Percentiles rank a stretch among this genome's conserved stretches.
Evolutionary conservation across 116 monocot genomes (phyloP).

Genomic region (Dioscorea cayenensis): DNA sequence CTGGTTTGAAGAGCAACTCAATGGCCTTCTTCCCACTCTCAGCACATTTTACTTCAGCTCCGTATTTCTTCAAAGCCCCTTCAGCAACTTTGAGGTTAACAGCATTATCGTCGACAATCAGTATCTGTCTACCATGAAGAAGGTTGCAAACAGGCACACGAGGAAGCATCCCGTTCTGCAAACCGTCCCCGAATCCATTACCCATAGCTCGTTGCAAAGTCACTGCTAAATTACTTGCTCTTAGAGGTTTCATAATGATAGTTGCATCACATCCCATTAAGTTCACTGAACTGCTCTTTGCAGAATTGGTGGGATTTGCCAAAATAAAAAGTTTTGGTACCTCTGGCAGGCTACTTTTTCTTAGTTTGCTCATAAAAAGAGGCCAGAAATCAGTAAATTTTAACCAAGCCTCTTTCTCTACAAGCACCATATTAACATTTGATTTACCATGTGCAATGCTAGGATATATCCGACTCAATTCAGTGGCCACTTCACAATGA

Average conservation of each 20-base stretch:
- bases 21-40: conserved; percentile 86
- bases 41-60: conserved; percentile 76
- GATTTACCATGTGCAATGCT: conserved; percentile 20
- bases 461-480: conserved; percentile 36
- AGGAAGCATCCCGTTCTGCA: conserved; percentile 36
- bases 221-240: conserved; percentile 72
- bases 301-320: conserved; percentile 49
- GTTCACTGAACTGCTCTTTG: conserved; percentile 31
- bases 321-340: conserved; percentile 69
- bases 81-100: conserved; percentile 94
- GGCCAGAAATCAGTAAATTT: conserved; percentile 34
- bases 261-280: conserved; percentile 31
- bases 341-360: conserved; percentile 16
- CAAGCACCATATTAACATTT: conserved; percentile 52
- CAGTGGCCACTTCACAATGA: conserved; percentile 30
- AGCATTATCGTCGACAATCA: conserved; percentile 92
- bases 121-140: conserved; percentile 69
- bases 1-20: conserved; percentile 55
- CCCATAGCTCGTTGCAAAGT: conserved; percentile 71
- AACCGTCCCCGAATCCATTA: conserved; percentile 34
- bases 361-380: conserved; percentile 33
- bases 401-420: conserved; percentile 72
- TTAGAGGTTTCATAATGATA: conserved; percentile 80
- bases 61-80: conserved; percentile 94
- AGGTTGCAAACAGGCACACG: conserved; percentile 53